A percentile compares a stretch with the other conserved stretches of the same genome.
Evolutionary conservation across 371 early-diverging fungal species (phyloP).

Genomic region (Rhizopus stolonifer): DNA sequence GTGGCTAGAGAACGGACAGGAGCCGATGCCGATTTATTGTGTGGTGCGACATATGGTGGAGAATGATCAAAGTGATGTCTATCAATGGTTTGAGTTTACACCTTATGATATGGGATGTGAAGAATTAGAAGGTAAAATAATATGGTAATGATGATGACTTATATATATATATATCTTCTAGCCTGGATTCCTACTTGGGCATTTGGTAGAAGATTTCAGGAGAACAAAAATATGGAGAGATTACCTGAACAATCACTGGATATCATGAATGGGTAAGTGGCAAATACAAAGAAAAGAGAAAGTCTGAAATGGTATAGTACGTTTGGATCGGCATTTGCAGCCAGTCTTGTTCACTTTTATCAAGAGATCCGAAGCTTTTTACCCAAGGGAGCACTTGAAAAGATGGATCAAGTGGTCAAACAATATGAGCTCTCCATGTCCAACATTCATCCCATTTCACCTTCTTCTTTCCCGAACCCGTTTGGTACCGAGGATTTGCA

Average conservation of each 20-base stretch:
- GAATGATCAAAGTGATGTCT: conserved; percentile 26
- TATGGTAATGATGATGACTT: too few relatives aligned
- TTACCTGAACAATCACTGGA: conserved; percentile 65
- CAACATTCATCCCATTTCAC: conserved; percentile 54
- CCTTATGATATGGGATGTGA: conserved; percentile 78
- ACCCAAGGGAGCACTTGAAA: conserved; percentile 29
- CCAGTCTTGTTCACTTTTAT: conserved; percentile 64
- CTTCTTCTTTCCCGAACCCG: conserved; percentile 58
- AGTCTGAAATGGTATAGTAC: too few relatives aligned
- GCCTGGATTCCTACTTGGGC: conserved; percentile 79
- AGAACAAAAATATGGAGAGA: conserved; percentile 54
- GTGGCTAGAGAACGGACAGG: conserved; percentile 59
- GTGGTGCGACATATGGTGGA: conserved; percentile 60
- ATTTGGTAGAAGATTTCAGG: conserved; percentile 67
- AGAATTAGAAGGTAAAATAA: conserved; percentile 58
- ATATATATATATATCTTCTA: too few relatives aligned
- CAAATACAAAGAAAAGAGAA: conserved; percentile 5
- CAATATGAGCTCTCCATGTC: conserved; percentile 48
- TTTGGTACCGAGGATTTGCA: conserved; percentile 14
- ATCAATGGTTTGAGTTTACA: conserved; percentile 81
- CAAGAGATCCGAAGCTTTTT: conserved; percentile 54
- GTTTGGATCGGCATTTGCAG: conserved; percentile 70
- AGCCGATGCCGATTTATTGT: conserved; percentile 77
- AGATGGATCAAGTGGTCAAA: conserved; percentile 38
- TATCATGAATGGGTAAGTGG: conserved; percentile 54